Evolutionary conservation across 345 rosid species (phyloP).

Genomic region (Acer campestre): DNA sequence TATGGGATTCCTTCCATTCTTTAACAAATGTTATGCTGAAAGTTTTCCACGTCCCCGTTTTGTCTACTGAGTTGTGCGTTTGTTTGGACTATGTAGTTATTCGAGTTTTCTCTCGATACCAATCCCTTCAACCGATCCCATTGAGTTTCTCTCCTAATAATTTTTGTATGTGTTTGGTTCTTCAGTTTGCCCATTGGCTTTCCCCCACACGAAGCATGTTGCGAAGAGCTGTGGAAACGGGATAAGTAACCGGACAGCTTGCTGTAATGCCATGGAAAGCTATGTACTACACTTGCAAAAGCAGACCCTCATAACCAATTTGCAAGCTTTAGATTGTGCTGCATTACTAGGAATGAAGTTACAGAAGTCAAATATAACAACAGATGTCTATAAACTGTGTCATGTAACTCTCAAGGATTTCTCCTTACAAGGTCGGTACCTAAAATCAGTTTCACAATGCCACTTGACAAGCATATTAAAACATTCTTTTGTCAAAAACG

Average conservation of each 20-base stretch:
- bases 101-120: neutral
- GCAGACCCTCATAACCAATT: constrained; percentile 88
- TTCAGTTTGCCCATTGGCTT: constrained; percentile 91
- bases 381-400: constrained; percentile 71
- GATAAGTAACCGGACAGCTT: constrained; percentile 55
- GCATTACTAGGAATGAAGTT: constrained; percentile 67
- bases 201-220: constrained; percentile 71
- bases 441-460: constrained; percentile 12
- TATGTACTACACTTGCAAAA: constrained; percentile 92
- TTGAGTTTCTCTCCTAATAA: neutral
- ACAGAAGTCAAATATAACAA: constrained; percentile 64
- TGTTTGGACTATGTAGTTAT: neutral
- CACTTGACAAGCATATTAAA: constrained; percentile 7
- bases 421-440: constrained; percentile 81
- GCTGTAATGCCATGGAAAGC: constrained; percentile 81
- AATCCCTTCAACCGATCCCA: neutral
- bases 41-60: neutral
- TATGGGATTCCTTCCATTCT: neutral
- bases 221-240: constrained; percentile 61
- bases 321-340: constrained; percentile 95
- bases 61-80: neutral
- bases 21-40: neutral
- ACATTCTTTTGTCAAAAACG: neutral
- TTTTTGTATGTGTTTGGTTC: constrained; percentile 15
- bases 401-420: constrained; percentile 94